Conservation (phyloP, 2,329 filamentous ascomycete species). For the Zymoseptoria tritici region DNA sequence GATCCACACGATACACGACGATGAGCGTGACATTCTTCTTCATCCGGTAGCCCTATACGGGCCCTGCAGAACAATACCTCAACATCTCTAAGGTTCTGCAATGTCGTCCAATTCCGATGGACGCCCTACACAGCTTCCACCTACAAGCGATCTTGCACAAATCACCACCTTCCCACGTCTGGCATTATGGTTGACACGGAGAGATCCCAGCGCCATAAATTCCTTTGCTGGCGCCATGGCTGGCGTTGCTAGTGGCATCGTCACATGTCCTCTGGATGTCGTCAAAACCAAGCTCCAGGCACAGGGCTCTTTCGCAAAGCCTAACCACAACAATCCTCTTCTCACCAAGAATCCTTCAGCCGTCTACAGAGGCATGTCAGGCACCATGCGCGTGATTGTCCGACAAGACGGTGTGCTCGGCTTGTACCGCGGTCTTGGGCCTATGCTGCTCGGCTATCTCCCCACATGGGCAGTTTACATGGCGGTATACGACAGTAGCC, state of each 20-base stretch:
- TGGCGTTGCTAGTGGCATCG: conserved; percentile 85
- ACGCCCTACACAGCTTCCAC: conserved; percentile 11
- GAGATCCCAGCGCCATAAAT: conserved; percentile 59
- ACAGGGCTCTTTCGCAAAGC: conserved; percentile 70
- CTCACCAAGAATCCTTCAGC: neutral
- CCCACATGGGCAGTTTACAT: conserved; percentile 99
- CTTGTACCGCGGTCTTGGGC: conserved; percentile 86
- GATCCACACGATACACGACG: conserved; percentile 14
- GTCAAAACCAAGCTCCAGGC: conserved; percentile 98
- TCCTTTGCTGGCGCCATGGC: conserved; percentile 81
- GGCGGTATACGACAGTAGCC: conserved; percentile 88
- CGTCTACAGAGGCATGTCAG: conserved; percentile 77
- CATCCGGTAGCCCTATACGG: conserved; percentile 23
- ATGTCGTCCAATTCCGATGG: conserved; percentile 25
- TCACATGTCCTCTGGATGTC: conserved; percentile 94
- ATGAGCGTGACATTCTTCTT: conserved; percentile 18
- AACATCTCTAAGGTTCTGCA: conserved; percentile 15
- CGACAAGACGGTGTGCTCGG: conserved; percentile 79
- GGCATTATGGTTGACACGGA: conserved; percentile 35
- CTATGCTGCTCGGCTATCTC: conserved; percentile 90
- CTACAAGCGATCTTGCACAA: conserved; percentile 6
- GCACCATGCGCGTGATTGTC: conserved; percentile 81
- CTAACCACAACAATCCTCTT: conserved; percentile 1
- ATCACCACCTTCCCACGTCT: conserved; percentile 26
- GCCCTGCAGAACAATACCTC: conserved; percentile 24